A percentile compares a stretch with the other conserved stretches of the same genome.
phyloP scores from a whole-genome alignment of 192 early-diverging fungal species.

The Chytriomyces sp. region DNA sequence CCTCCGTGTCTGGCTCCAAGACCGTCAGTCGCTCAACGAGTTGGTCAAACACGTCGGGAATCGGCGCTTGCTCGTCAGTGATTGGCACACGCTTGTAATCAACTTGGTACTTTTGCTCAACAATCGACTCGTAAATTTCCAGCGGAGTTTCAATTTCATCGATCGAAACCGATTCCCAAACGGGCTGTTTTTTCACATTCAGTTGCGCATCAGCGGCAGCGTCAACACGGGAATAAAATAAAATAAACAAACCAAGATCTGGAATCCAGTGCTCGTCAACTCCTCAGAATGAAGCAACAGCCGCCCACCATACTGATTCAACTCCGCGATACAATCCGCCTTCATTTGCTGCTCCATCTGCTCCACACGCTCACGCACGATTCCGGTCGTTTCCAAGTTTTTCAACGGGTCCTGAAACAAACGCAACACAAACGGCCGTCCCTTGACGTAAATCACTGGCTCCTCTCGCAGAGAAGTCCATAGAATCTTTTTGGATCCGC shows the following conservation, averaged over 20 bases:
- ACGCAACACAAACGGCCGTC: constrained; percentile 63
- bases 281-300: constrained; percentile 68
- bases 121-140: constrained; percentile 62
- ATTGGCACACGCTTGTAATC: constrained; percentile 68
- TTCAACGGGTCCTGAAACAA: constrained; percentile 67
- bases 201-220: not conserved
- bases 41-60: constrained; percentile 71
- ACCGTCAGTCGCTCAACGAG: constrained; percentile 55
- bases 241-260: constrained; percentile 49
- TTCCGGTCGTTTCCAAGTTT: constrained; percentile 70
- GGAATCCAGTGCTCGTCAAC: constrained; percentile 43
- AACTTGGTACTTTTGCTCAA: constrained; percentile 58
- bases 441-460: constrained; percentile 67
- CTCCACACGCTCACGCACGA: constrained; percentile 67
- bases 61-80: constrained; percentile 71
- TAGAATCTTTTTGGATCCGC: constrained; percentile 47
- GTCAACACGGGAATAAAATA: not conserved
- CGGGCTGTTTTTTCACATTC: constrained; percentile 24
- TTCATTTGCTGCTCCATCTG: constrained; percentile 69
- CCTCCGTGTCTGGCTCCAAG: constrained; percentile 42
- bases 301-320: constrained; percentile 55
- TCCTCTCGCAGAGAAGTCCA: constrained; percentile 73
- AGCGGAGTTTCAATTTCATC: constrained; percentile 63
- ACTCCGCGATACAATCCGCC: constrained; percentile 55
- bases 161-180: constrained; percentile 63